Percentiles rank a stretch among this genome's conserved stretches.
Evolutionary conservation across 495 filamentous ascomycete genomes (phyloP).

Genomic region (Penicillium waksmanii): DNA sequence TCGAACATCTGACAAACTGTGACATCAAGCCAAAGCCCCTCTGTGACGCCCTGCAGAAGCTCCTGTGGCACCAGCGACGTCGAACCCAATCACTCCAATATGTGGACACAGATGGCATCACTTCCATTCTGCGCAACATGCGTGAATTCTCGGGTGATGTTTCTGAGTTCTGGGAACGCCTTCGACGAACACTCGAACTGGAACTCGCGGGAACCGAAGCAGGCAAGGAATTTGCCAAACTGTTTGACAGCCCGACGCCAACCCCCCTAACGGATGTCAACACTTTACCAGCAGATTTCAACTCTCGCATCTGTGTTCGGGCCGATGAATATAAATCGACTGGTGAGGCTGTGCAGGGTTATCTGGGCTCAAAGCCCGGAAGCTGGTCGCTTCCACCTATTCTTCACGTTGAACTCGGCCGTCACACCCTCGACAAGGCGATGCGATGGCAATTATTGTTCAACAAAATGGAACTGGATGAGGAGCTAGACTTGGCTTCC

Average conservation of each 20-base stretch:
- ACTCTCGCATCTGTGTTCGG: conserved; percentile 44
- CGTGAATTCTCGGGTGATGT: conserved; percentile 51
- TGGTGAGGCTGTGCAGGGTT: conserved; percentile 34
- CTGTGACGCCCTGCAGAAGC: conserved; percentile 51
- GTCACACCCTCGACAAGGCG: conserved; percentile 56
- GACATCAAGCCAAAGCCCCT: conserved; percentile 55
- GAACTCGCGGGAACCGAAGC: conserved; percentile 53
- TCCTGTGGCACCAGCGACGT: conserved; percentile 47
- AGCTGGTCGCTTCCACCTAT: conserved; percentile 51
- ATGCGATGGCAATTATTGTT: conserved; percentile 62
- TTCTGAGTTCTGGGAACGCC: conserved; percentile 56
- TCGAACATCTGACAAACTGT: conserved; percentile 53
- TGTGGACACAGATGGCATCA: conserved; percentile 49
- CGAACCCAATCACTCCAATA: conserved; percentile 42
- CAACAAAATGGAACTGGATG: conserved; percentile 59
- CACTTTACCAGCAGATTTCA: conserved; percentile 44
- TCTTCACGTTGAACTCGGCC: conserved; percentile 62
- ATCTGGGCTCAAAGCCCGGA: conserved; percentile 39
- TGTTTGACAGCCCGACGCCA: conserved; percentile 49
- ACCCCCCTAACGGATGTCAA: conserved; percentile 23
- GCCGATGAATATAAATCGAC: conserved; percentile 41
- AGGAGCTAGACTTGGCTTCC: conserved; percentile 50
- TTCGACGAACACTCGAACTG: conserved; percentile 55
- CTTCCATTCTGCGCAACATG: conserved; percentile 46
- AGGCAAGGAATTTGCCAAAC: conserved; percentile 38